Base-by-base conservation (phyloP, 2,329 filamentous ascomycete species). In the Colletotrichum camelliae region DNA sequence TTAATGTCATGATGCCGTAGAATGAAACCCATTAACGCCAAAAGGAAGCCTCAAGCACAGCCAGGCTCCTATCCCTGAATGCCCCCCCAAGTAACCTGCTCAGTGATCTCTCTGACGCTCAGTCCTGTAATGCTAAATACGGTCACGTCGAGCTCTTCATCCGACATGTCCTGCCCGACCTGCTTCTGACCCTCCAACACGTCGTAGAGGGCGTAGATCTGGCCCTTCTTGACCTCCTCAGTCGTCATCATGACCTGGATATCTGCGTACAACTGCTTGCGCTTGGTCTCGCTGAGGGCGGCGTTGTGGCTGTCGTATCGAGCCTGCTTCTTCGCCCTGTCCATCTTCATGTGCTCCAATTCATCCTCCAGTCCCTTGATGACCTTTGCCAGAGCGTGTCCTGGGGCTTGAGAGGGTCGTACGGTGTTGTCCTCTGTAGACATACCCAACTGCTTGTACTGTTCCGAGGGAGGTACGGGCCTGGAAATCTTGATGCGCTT, bases 281-380 rank as follows among this genome's bases (percentile, higher is more conserved):
- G 91, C 79, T 93, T 91, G 39, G 91, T 90, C 78, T 91, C 92
- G 71, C 91, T 92, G 27, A 94, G 82, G 1, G 92, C 89, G 67
- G 93, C 90, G 84, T 97, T 93, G 72, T 92, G 91, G 27, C 87
- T 87, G 78, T 92, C 92, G 83, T 95, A 95, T 48, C 89, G 85
- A 4, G 87, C 87, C 79, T 94, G 91, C 74, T 91, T 89, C 39
- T 88, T 84, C 1, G 89, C 87, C n/a, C 96, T 89, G 80, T 93
- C 89, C 78, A 94, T 88, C 83, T 94, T 94, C 69, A 97, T 85
- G 82, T 97, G 94, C 15, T 90, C 89, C 60, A 96, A 90, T 83
- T 98, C 96, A 81, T 97, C 95, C 79, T 95, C 89, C 5, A 97
- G 87, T 9, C 92, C 90, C 84, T 97, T 97, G 82, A 98, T 93